Conservation (phyloP, 768 basidiomycete genomes). For the Cystobasidiopsis lactophilus region DNA sequence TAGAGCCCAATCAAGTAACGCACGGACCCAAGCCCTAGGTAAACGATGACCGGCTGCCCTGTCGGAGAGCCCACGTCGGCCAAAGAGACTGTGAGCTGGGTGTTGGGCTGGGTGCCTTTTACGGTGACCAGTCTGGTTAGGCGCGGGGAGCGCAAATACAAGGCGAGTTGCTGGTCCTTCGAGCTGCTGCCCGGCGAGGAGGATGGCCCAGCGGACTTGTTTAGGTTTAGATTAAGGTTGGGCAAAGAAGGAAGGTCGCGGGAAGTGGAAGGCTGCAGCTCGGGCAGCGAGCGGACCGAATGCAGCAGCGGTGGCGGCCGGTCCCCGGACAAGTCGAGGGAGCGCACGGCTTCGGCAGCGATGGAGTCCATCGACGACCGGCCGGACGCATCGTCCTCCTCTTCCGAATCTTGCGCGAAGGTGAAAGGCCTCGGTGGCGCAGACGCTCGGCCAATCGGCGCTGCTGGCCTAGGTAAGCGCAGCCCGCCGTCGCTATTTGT, state of each 20-base stretch:
- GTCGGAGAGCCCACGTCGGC: constrained; percentile 69
- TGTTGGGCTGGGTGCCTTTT: constrained; percentile 47
- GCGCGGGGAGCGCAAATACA: constrained; percentile 64
- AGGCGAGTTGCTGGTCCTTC: constrained; percentile 32
- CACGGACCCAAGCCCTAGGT: constrained; percentile 81
- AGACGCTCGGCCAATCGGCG: background rate
- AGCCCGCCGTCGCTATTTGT: too few relatives aligned
- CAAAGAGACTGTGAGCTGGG: constrained; percentile 32
- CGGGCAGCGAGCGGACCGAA: background rate
- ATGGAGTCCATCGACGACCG: constrained; percentile 77
- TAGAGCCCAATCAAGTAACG: constrained; percentile 85
- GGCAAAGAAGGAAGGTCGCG: too few relatives aligned
- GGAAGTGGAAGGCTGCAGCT: too few relatives aligned
- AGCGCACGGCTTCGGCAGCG: constrained; percentile 54
- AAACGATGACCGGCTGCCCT: constrained; percentile 76
- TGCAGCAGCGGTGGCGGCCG: background rate
- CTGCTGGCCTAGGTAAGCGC: too few relatives aligned
- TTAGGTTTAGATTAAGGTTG: too few relatives aligned
- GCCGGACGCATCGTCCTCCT: background rate
- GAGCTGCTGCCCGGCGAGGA: background rate
- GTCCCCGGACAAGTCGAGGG: constrained; percentile 24
- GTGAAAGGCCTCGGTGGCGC: background rate
- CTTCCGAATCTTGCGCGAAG: background rate
- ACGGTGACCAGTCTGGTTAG: constrained; percentile 52
- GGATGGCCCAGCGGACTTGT: background rate